Percentiles rank a stretch among this genome's conserved stretches.
Conservation (phyloP, 2,329 filamentous ascomycete species). For the Chaetomiaceae sp. region DNA sequence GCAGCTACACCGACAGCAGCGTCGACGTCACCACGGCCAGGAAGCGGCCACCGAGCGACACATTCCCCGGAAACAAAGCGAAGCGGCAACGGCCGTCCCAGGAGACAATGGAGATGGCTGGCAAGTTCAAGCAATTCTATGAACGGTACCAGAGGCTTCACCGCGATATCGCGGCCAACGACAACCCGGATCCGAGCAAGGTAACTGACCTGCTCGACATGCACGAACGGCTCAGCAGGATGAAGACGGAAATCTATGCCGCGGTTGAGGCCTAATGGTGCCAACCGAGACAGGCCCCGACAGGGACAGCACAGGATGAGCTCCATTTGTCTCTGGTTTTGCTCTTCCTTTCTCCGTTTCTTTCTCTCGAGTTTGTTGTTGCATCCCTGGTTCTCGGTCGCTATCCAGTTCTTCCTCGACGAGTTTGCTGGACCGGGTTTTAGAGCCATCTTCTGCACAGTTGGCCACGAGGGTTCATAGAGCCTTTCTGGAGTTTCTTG, state of each 20-base stretch:
- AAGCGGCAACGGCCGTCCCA: conserved; percentile 41
- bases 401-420: too few relatives aligned
- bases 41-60: conserved; percentile 20
- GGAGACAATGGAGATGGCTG: conserved; percentile 49
- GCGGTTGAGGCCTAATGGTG: conserved; percentile 32
- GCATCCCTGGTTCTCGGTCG: too few relatives aligned
- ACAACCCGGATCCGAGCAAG: conserved; percentile 48
- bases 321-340: too few relatives aligned
- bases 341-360: too few relatives aligned
- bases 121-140: conserved; percentile 53
- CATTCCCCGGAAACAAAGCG: conserved; percentile 29
- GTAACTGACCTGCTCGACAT: conserved; percentile 49
- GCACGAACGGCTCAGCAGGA: conserved; percentile 47
- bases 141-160: conserved; percentile 54
- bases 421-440: too few relatives aligned
- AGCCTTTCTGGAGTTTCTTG: too few relatives aligned
- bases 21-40: conserved; percentile 7
- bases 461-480: too few relatives aligned
- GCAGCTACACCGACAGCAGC: conserved; percentile 20
- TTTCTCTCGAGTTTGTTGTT: too few relatives aligned
- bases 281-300: too few relatives aligned
- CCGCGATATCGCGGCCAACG: conserved; percentile 46
- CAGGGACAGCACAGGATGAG: too few relatives aligned
- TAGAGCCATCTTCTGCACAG: too few relatives aligned
- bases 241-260: conserved; percentile 56